Percentiles rank a stretch among this genome's conserved stretches.
These are phyloP conservation scores for Amylocarpus encephaloides DNA, from an alignment of 2,329 filamentous ascomycete genomes.

Conservation along the genomic window DNA sequence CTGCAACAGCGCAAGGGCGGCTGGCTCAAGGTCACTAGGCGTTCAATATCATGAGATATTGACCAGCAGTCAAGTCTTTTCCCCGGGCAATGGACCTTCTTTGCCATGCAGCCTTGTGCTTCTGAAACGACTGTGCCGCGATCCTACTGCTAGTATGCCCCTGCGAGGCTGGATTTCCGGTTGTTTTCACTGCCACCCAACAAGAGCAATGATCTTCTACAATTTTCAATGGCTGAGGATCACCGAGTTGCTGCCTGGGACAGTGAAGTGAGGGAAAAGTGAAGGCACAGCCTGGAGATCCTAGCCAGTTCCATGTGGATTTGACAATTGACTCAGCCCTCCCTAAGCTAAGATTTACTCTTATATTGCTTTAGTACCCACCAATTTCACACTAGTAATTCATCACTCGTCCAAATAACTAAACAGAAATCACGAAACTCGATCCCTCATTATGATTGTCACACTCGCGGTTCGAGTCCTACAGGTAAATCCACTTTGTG, in stretches of 20 bases:
- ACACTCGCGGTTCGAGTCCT: slow-evolving; percentile 18
- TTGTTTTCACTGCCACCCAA: slow-evolving; percentile 1
- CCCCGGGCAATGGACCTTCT: not conserved
- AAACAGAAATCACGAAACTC: not conserved
- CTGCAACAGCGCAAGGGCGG: no score
- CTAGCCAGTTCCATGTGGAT: slow-evolving; percentile 6
- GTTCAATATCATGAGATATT: no score
- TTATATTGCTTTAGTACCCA: slow-evolving; percentile 1
- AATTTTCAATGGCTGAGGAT: not conserved
- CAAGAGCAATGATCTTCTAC: not conserved
- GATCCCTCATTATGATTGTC: slow-evolving; percentile 20
- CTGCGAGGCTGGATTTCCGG: slow-evolving; percentile 3
- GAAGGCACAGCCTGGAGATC: slow-evolving; percentile 12
- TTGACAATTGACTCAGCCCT: slow-evolving; percentile 8
- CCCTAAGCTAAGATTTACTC: not conserved
- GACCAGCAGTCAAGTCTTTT: no score
- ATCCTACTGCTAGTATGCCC: slow-evolving; percentile 9
- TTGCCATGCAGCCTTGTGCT: not conserved
- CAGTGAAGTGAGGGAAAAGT: not conserved
- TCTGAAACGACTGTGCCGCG: slow-evolving; percentile 16
- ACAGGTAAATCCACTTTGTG: slow-evolving; percentile 11
- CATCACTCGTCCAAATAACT: not conserved
- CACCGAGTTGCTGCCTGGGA: not conserved
- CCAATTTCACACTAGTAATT: not conserved
- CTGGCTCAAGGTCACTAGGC: no score